Evolutionary conservation across 2,329 filamentous ascomycete species (phyloP), one percentile per base, ranked within the genome.

Genomic region (Aspergillus melleus): DNA sequence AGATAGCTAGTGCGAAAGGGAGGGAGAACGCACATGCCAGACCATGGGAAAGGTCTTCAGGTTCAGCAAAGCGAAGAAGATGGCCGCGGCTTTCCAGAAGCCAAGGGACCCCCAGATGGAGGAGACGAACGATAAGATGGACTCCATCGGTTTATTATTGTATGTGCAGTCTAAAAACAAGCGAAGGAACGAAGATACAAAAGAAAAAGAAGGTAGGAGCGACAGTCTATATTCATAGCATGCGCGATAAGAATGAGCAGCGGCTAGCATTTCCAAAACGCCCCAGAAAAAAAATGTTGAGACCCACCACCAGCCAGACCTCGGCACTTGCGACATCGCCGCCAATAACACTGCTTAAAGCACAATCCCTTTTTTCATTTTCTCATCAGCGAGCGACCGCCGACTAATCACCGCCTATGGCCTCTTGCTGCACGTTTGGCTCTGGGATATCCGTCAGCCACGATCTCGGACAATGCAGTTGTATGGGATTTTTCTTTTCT

Each of bases 21-120:
- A 19, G 32, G n/a, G 36, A 30, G 51, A 22, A 64, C 71, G 47
- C 68, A 74, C 71, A 61, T 74, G 72, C 72, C 72, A 74, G 2
- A 66, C 63, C 2, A 73, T 62, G 1, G 70, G 71, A 10, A 72
- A 26, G 11, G 56, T 69, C 58, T 74, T 70, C 12, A 71, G 52
- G 47, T 72, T 74, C 4, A 70, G 58, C 12, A 73, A 29, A 24
- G 66, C 66, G 19, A 73, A 68, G 14, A 65, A 24, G 20, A 72
- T 57, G 26, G 69, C 64, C 1, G 70, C 52, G 1, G 66, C 52
- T 55, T 66, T 69, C 69, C 69, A 72, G 58, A 64, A 64, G 5
- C 53, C 50, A 47, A 52, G 51, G 1, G 62, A 64, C 10, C 53
- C 47, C 62, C 62, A 64, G 22, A 63, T 39, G 24, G 53, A 61